A percentile compares a stretch with the other conserved stretches of the same genome.
Evolutionary conservation across 441 rosid species (phyloP).

Genomic region (Adansonia gregorii): DNA sequence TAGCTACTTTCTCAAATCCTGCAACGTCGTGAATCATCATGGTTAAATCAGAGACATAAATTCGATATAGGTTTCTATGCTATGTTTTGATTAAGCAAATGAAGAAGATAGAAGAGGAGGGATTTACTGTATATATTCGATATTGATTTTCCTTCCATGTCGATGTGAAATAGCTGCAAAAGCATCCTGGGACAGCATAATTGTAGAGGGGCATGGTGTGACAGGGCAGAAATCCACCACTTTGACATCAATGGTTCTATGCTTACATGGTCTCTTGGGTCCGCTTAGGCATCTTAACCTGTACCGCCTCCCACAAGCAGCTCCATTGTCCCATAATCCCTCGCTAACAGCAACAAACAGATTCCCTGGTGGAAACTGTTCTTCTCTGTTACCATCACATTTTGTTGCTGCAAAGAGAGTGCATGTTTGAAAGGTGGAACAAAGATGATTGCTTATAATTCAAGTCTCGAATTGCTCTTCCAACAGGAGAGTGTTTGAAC

Average conservation of each 20-base stretch:
- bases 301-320: conserved; percentile 41
- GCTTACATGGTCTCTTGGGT: conserved; percentile 35
- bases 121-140: conserved; percentile 41
- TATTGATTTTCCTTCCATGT: conserved; percentile 30
- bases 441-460: background rate
- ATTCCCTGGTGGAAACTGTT: conserved; percentile 44
- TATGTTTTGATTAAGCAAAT: background rate
- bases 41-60: conserved; percentile 4
- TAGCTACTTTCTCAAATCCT: conserved; percentile 23
- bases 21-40: conserved; percentile 17
- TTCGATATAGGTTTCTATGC: background rate
- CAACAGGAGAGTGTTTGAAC: background rate
- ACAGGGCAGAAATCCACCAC: conserved; percentile 42
- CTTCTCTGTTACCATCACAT: conserved; percentile 37
- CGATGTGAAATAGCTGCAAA: conserved; percentile 36
- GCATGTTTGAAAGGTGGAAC: background rate
- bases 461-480: background rate
- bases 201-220: conserved; percentile 40
- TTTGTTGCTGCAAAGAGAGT: conserved; percentile 34
- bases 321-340: conserved; percentile 47
- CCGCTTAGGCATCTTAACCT: conserved; percentile 40
- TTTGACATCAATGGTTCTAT: conserved; percentile 35
- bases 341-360: conserved; percentile 41
- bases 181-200: conserved; percentile 35
- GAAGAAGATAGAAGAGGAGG: background rate